These are phyloP conservation scores for Petunia hybrid DNA, from an alignment of 305 asterid genomes.

Conservation along the genomic window DNA sequence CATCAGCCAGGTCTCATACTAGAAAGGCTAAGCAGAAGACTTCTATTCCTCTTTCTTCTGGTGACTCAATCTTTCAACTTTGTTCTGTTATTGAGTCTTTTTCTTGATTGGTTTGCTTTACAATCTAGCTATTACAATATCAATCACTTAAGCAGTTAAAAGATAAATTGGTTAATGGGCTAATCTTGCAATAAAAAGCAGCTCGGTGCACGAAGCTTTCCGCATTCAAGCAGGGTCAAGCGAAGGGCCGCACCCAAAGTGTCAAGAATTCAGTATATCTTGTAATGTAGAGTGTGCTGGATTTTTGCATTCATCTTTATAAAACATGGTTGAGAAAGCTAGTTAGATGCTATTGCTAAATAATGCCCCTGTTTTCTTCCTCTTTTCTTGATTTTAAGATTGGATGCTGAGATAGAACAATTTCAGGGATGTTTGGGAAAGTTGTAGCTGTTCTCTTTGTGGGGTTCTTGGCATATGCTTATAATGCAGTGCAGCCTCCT, in stretches of 20 bases:
- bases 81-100: neutral
- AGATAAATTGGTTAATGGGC: too few species aligned
- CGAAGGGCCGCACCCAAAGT: too few species aligned
- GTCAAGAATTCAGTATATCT: neutral
- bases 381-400: neutral
- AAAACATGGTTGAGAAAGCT: neutral
- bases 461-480: conserved; percentile 65
- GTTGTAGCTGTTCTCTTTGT: conserved; percentile 46
- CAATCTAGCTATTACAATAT: neutral
- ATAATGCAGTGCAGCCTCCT: conserved; percentile 63
- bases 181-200: too few species aligned
- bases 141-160: too few species aligned
- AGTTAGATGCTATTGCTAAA: neutral
- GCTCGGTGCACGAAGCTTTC: too few species aligned
- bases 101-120: neutral
- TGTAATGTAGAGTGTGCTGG: neutral
- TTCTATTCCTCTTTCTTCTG: conserved; percentile 50
- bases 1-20: conserved; percentile 90
- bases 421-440: conserved; percentile 62
- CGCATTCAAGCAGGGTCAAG: too few species aligned
- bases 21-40: conserved; percentile 59
- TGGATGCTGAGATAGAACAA: neutral
- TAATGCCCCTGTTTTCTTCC: neutral
- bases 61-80: conserved; percentile 41
- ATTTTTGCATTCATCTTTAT: neutral